phyloP scores from a whole-genome alignment of 495 filamentous ascomycete species.

The Hypoxylon trugodes region DNA sequence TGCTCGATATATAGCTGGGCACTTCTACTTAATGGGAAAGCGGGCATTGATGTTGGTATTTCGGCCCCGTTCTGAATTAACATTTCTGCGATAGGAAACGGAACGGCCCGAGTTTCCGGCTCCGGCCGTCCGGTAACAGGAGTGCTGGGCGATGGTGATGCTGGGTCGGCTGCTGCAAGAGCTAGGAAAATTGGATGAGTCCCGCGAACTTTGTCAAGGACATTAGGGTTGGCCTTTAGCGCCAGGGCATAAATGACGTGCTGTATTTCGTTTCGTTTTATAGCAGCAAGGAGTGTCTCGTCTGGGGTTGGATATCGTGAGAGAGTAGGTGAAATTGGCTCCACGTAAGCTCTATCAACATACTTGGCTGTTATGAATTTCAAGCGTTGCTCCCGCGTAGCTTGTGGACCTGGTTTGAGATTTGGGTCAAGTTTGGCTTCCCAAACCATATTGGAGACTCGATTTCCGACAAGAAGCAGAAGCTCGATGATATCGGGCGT shows the following conservation, averaged over 20 bases:
- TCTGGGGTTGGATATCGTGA: conserved; percentile 83
- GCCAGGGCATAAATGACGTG: conserved; percentile 91
- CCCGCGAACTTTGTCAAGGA: conserved; percentile 83
- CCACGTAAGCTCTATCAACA: conserved; percentile 81
- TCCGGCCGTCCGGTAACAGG: conserved; percentile 38
- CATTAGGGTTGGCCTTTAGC: conserved; percentile 85
- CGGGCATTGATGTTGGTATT: conserved; percentile 74
- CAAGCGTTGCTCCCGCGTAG: conserved; percentile 87
- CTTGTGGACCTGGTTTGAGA: conserved; percentile 74
- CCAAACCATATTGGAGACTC: conserved; percentile 96
- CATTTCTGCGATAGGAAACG: conserved; percentile 90
- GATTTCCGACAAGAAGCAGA: conserved; percentile 91
- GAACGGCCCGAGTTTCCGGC: conserved; percentile 49
- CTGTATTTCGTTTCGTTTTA: conserved; percentile 93
- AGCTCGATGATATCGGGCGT: conserved; percentile 95
- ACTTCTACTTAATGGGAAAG: conserved; percentile 77
- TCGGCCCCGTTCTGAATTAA: conserved; percentile 94
- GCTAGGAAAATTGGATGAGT: conserved; percentile 91
- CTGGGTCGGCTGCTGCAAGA: conserved; percentile 92
- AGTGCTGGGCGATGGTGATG: conserved; percentile 65
- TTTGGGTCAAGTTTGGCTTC: conserved; percentile 81
- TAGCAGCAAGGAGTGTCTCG: conserved; percentile 89
- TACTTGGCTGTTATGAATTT: conserved; percentile 97
- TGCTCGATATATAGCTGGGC: conserved; percentile 86
- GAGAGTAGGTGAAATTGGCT: conserved; percentile 74